Percentiles rank a stretch among this genome's conserved stretches.
Conservation (phyloP, 2,329 filamentous ascomycete species). For the Colletotrichum sp. region DNA sequence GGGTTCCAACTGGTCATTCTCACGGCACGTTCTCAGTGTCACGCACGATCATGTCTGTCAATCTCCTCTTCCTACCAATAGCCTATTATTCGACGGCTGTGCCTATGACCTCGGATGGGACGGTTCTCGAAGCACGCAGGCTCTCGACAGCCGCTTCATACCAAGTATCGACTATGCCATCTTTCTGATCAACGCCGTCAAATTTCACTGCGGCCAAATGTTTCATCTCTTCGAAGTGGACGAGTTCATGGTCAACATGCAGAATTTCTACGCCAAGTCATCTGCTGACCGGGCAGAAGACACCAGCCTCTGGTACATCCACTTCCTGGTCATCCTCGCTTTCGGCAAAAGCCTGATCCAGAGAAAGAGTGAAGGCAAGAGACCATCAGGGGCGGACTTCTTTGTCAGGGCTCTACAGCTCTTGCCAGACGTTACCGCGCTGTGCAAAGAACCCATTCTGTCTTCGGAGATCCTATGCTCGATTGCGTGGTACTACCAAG, state of each 20-base stretch:
- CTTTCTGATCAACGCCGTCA: conserved; percentile 60
- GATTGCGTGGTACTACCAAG: conserved; percentile 57
- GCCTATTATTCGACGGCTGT: conserved; percentile 54
- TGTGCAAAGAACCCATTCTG: conserved; percentile 47
- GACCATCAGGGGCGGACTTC: conserved; percentile 51
- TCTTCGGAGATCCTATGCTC: conserved; percentile 56
- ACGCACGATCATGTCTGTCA: conserved; percentile 52
- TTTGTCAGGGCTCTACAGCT: conserved; percentile 50
- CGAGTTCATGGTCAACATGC: conserved; percentile 46
- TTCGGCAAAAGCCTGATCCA: conserved; percentile 60
- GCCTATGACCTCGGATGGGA: conserved; percentile 45
- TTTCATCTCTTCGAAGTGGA: conserved; percentile 61
- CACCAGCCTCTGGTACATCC: conserved; percentile 52
- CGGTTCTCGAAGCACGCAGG: conserved; percentile 4
- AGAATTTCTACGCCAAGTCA: conserved; percentile 32
- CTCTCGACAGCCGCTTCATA: conserved; percentile 6
- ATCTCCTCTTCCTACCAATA: conserved; percentile 44
- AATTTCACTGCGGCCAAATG: conserved; percentile 59
- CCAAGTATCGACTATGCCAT: conserved; percentile 52
- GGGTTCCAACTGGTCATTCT: conserved; percentile 63
- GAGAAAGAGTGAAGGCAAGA: conserved; percentile 36
- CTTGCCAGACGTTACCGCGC: conserved; percentile 44
- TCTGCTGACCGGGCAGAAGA: conserved; percentile 8
- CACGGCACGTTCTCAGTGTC: conserved; percentile 52
- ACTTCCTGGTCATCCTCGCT: conserved; percentile 58